Conservation (phyloP, 352 stramenopile species). For the Phytophthora idaei region DNA sequence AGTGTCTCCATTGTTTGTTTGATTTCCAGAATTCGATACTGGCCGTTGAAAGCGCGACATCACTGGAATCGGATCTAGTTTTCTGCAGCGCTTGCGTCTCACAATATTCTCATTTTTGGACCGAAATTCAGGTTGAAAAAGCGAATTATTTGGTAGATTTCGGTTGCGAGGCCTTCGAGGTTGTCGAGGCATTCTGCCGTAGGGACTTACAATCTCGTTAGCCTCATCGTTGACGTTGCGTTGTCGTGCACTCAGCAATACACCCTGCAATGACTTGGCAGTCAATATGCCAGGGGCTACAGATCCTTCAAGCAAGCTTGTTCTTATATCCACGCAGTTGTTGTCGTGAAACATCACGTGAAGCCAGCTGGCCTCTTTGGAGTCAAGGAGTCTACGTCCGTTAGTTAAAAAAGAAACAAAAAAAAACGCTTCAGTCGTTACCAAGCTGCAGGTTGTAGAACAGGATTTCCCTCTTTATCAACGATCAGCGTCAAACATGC, state of each 20-base stretch:
- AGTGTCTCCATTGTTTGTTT: slow-evolving; percentile 4
- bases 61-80: slow-evolving; percentile 23
- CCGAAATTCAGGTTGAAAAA: neutral
- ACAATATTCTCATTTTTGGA: slow-evolving; percentile 2
- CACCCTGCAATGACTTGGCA: slow-evolving; percentile 30
- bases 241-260: slow-evolving; percentile 9
- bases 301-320: neutral
- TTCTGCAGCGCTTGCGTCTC: slow-evolving; percentile 19
- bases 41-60: neutral
- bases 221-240: neutral
- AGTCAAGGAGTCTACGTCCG: too few species aligned
- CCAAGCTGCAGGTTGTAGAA: too few species aligned
- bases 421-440: too few species aligned
- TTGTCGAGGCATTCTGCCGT: slow-evolving; percentile 19
- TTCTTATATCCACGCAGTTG: slow-evolving; percentile 1
- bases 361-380: too few species aligned
- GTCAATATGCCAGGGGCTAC: slow-evolving; percentile 32
- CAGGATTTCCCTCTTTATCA: too few species aligned
- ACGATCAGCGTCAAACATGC: too few species aligned
- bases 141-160: slow-evolving; percentile 1
- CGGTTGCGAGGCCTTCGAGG: slow-evolving; percentile 5
- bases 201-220: slow-evolving; percentile 25
- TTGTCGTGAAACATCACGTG: slow-evolving; percentile 19
- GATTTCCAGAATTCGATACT: slow-evolving; percentile 9
- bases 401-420: too few species aligned